Percentiles rank a stretch among this genome's conserved stretches.
Conservation (phyloP, 2,329 filamentous ascomycete genomes). For the Grosmannia serpens region DNA sequence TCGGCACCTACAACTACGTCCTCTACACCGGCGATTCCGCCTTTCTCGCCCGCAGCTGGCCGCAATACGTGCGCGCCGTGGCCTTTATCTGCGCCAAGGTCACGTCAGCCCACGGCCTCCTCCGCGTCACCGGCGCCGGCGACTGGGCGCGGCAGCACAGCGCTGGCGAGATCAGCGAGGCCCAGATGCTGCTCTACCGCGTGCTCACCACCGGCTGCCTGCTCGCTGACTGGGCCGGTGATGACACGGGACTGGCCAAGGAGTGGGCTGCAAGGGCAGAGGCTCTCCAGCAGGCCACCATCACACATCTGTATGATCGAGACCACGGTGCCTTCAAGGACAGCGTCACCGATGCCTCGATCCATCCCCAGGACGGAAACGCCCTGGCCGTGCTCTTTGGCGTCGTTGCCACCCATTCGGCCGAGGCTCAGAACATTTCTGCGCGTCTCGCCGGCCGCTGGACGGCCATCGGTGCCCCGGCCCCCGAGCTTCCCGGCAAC, state of each 20-base stretch:
- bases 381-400: slow-evolving; percentile 40
- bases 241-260: slow-evolving; percentile 20
- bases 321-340: slow-evolving; percentile 39
- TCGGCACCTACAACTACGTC: slow-evolving; percentile 44
- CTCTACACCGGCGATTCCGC: slow-evolving; percentile 37
- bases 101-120: slow-evolving; percentile 21
- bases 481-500: slow-evolving; percentile 45
- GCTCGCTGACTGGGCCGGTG: slow-evolving; percentile 36
- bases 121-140: slow-evolving; percentile 36
- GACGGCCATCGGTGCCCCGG: slow-evolving; percentile 41
- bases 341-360: slow-evolving; percentile 31
- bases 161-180: slow-evolving; percentile 37
- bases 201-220: slow-evolving; percentile 39
- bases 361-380: slow-evolving; percentile 51
- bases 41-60: slow-evolving; percentile 22
- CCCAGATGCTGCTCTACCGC: slow-evolving; percentile 41
- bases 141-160: slow-evolving; percentile 40
- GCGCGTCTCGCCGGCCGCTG: slow-evolving; percentile 36
- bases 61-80: slow-evolving; percentile 20
- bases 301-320: slow-evolving; percentile 35
- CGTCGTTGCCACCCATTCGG: slow-evolving; percentile 17
- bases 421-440: slow-evolving; percentile 26
- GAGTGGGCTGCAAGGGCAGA: slow-evolving; percentile 29
- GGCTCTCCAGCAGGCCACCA: slow-evolving; percentile 31
- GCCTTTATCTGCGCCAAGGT: slow-evolving; percentile 17